phyloP scores from a whole-genome alignment of 495 filamentous ascomycete species.

The Immersiella caudata region DNA sequence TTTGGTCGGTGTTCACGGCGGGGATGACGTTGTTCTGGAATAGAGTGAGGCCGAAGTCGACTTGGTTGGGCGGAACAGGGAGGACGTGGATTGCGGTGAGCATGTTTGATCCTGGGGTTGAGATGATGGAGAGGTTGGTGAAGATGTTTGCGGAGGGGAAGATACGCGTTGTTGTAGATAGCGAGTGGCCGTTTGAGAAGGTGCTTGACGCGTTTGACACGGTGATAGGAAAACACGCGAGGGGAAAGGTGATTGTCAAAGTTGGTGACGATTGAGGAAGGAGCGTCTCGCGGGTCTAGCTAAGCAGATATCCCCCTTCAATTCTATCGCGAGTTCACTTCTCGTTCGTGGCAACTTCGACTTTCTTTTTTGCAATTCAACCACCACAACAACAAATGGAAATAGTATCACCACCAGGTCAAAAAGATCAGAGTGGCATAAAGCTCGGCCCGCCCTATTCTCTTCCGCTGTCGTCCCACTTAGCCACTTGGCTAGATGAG shows the following conservation, averaged over 20 bases:
- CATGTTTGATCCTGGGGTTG: slow-evolving; percentile 33
- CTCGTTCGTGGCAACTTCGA: neutral
- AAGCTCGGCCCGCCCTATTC: neutral
- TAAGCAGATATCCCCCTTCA: neutral
- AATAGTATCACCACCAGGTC: neutral
- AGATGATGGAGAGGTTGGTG: slow-evolving; percentile 35
- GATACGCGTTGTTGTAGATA: slow-evolving; percentile 36
- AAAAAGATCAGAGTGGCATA: neutral
- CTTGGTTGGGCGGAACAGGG: slow-evolving; percentile 36
- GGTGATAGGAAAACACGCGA: slow-evolving; percentile 32
- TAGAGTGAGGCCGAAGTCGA: slow-evolving; percentile 33
- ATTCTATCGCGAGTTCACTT: neutral
- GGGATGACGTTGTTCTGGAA: slow-evolving; percentile 35
- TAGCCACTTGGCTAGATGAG: neutral
- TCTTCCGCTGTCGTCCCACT: neutral
- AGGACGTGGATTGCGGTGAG: slow-evolving; percentile 33
- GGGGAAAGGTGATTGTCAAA: slow-evolving; percentile 38
- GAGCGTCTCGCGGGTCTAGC: neutral
- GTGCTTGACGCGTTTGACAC: slow-evolving; percentile 36
- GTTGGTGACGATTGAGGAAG: slow-evolving; percentile 24
- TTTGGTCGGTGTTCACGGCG: slow-evolving; percentile 29
- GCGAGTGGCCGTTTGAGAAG: slow-evolving; percentile 35
- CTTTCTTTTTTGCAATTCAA: neutral
- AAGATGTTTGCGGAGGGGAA: slow-evolving; percentile 35
- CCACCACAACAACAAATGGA: neutral